Base-by-base conservation (phyloP, 768 basidiomycete species). In the Boletus bicolor region DNA sequence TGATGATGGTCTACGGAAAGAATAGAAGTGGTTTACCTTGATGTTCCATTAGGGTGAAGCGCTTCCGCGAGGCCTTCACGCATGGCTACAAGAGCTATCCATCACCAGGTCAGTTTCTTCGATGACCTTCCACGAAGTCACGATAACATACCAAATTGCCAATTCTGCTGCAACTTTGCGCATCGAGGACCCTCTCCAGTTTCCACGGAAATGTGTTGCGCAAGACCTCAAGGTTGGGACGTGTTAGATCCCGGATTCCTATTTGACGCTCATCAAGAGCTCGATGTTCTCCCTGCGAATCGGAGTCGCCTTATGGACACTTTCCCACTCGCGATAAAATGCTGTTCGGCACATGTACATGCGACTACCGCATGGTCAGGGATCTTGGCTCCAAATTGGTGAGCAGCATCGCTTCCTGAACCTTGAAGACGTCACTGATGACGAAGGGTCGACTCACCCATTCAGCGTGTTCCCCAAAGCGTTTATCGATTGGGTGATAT, bases 31-130 rank as follows among this genome's bases (percentile, higher is more conserved):
- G 19, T 38, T 54, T 53, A 60, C 60, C 44, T 64, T 59, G 47
- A 67, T 64, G 44, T 62, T 60, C 65, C 62, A 67, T 44, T n/a
- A 19, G 65, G 66, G 21, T 56, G 7, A 44, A 67, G 50, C 21
- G 59, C 65, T 14, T 26, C 19, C 2, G 56, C 57, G 11, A 59
- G 56, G 15, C 53, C 56, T 30, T 63, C 63, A 17, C 53, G 57
- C 0, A 64, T 41, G 1, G 46, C 55, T 57, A 65, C 64, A 7
- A 65, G 54, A 36, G 49, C 57, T 55, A n/a, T 19, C 9, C 24
- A 51, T 30, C 36, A 19, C 36, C 34, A 28, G 17, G 17, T 63
- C 32, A 37, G 30, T 36, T 36, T 36, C 28, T 6, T 30, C 2
- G n/a, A 24, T 4, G 34, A n/a, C 10, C 26, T 26, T 44, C 3